Evolutionary conservation across 1,284 basidiomycete species (phyloP).

Genomic region (Ganoderma leucocontextum): DNA sequence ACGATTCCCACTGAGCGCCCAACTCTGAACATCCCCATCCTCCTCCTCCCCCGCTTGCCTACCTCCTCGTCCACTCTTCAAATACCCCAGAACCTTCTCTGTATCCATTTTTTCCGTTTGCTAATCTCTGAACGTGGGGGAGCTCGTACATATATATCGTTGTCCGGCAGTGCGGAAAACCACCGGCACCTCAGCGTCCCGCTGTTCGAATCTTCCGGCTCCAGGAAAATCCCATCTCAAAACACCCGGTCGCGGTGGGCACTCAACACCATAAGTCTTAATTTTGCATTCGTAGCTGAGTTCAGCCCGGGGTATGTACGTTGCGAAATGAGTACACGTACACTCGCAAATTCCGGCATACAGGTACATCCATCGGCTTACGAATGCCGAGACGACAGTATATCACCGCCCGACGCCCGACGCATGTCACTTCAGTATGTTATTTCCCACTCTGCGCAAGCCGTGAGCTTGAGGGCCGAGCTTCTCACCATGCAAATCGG

Average conservation of each 20-base stretch:
- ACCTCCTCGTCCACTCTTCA: background rate
- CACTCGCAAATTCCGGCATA: background rate
- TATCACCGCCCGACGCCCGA: background rate
- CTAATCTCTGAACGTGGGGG: background rate
- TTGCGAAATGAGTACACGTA: background rate
- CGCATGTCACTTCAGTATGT: background rate
- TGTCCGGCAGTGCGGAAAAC: background rate
- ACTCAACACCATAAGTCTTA: background rate
- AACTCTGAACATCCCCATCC: constrained; percentile 12
- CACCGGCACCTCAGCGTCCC: background rate
- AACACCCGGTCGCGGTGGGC: background rate
- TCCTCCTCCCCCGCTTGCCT: background rate
- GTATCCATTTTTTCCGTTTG: background rate
- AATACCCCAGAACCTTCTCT: background rate
- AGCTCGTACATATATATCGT: background rate
- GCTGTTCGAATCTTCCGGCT: constrained; percentile 3
- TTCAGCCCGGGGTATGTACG: background rate
- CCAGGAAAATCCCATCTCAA: background rate
- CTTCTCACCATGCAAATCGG: background rate
- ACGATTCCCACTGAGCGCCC: constrained; percentile 37
- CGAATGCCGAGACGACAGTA: background rate
- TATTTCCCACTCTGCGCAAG: background rate
- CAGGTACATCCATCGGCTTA: background rate
- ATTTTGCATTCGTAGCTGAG: background rate
- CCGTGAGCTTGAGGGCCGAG: background rate